phyloP scores from a whole-genome alignment of 495 filamentous ascomycete genomes.

The Penicillium ochrochloron region DNA sequence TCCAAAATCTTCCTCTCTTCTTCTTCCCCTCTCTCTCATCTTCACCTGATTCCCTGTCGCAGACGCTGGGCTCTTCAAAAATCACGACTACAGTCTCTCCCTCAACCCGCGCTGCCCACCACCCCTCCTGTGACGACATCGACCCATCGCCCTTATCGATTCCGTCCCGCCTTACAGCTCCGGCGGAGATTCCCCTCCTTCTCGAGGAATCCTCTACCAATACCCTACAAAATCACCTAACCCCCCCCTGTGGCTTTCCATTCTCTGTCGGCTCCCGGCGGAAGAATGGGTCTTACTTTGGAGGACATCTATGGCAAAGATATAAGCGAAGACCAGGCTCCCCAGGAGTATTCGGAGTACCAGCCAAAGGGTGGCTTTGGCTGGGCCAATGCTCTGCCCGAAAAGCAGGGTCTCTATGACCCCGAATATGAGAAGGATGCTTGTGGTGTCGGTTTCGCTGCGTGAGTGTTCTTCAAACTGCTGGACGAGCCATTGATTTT shows the following conservation, averaged over 20 bases:
- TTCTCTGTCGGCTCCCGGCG: constrained; percentile 53
- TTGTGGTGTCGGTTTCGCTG: constrained; percentile 98
- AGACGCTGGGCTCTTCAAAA: constrained; percentile 34
- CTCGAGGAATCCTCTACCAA: constrained; percentile 13
- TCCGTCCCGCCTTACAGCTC: constrained; percentile 23
- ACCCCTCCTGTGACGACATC: constrained; percentile 38
- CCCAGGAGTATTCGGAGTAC: constrained; percentile 76
- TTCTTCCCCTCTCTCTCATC: constrained; percentile 26
- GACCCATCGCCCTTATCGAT: constrained; percentile 17
- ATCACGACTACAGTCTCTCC: constrained; percentile 12
- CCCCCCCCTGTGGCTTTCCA: constrained; percentile 30
- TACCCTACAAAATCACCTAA: constrained; percentile 13
- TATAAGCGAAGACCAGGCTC: constrained; percentile 63
- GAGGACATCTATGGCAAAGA: constrained; percentile 67
- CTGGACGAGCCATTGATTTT: constrained; percentile 9
- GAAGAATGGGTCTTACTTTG: constrained; percentile 72
- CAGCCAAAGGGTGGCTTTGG: constrained; percentile 85
- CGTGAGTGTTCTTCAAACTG: constrained; percentile 63
- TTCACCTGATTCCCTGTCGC: constrained; percentile 22
- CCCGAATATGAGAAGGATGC: constrained; percentile 98
- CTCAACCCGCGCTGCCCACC: constrained; percentile 32
- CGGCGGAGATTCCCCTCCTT: constrained; percentile 27
- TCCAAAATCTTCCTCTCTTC: constrained; percentile 33
- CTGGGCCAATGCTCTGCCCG: constrained; percentile 93
- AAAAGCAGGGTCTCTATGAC: constrained; percentile 98